Conservation (phyloP, 2,329 filamentous ascomycete species). For the Colletotrichum lentis region DNA sequence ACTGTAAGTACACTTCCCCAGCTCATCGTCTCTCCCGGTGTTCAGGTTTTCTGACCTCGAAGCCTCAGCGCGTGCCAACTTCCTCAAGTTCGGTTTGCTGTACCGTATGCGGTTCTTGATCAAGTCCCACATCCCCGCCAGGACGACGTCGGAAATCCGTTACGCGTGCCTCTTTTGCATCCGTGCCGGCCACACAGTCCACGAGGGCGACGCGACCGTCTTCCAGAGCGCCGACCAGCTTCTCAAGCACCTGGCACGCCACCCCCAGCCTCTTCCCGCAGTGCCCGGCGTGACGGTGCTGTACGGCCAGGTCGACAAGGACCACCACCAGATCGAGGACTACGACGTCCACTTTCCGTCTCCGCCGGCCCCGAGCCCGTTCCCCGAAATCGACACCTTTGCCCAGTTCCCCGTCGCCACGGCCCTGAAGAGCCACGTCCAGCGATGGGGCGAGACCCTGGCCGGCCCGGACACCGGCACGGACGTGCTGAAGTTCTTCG, state of each 20-base stretch:
- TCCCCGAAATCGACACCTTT: conserved; percentile 42
- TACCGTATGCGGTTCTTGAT: conserved; percentile 54
- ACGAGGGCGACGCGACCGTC: conserved; percentile 54
- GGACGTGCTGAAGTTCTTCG: conserved; percentile 52
- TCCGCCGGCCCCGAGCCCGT: conserved; percentile 39
- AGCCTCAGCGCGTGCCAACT: conserved; percentile 47
- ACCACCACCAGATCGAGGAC: conserved; percentile 41
- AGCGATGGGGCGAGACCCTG: conserved; percentile 47
- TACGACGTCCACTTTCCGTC: conserved; percentile 52
- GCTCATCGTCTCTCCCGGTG: background rate
- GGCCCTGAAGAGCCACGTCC: conserved; percentile 48
- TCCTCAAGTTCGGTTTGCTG: conserved; percentile 46
- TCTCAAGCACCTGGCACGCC: conserved; percentile 50
- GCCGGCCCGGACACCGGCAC: conserved; percentile 46
- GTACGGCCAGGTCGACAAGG: conserved; percentile 45
- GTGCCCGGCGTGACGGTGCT: conserved; percentile 50
- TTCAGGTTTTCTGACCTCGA: background rate
- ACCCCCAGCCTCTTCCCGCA: conserved; percentile 51
- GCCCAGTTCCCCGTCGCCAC: conserved; percentile 47
- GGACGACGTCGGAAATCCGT: conserved; percentile 47
- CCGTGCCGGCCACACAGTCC: conserved; percentile 45
- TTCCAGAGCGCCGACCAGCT: conserved; percentile 50
- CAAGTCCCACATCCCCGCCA: conserved; percentile 52
- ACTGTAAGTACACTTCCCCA: conserved; percentile 40
- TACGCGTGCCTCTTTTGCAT: conserved; percentile 54